Evolutionary conservation across 257 asterid genomes (phyloP), one percentile per base, ranked within the genome.

Genomic region (Knoxia roxburghii): DNA sequence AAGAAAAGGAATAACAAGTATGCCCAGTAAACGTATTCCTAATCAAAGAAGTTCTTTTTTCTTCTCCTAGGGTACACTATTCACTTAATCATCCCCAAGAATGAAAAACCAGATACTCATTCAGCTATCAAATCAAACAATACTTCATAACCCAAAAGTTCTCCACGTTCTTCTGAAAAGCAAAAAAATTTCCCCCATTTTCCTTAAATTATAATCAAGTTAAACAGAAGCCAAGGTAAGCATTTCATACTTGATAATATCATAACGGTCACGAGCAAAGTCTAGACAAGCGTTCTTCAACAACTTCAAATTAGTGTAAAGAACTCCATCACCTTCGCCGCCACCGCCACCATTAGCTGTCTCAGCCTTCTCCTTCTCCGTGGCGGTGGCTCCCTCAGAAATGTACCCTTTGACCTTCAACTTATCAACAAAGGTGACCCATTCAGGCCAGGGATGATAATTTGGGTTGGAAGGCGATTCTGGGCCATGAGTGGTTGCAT

Each of bases 401-500:
- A 90, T 49, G 84, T 88, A 90, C 35, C 96, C 97, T 70, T 78
- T 94, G 68, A 79, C 57, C 75, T 87, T 87, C 73, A 90, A 77
- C 29, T 84, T 81, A 75, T 88, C 95, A 49, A 90, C 77, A 59
- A 94, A 94, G 49, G 65, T 60, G 58, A 88, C 78, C 99, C 99
- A 94, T 76, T 90, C 99, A 2, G 96, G 95, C 99, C 99, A 94
- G 0, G 96, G 98, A 73, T 94, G 99, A 45, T 65, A 45, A 5
- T 10, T 17, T 20, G 74, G n/a, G 30, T n/a, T 10, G 45, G 60
- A 60, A 41, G 80, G 59, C 29, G 64, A 59, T 63, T 69, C 77
- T 2, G 74, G 15, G 39, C 55, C 71, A 27, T 51, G 65, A 39
- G 29, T 12, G 52, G 35, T 32, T 23, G 72, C 40, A 48, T 37